Conservation (phyloP, 2,329 filamentous ascomycete genomes). For the Neurospora crassa region DNA sequence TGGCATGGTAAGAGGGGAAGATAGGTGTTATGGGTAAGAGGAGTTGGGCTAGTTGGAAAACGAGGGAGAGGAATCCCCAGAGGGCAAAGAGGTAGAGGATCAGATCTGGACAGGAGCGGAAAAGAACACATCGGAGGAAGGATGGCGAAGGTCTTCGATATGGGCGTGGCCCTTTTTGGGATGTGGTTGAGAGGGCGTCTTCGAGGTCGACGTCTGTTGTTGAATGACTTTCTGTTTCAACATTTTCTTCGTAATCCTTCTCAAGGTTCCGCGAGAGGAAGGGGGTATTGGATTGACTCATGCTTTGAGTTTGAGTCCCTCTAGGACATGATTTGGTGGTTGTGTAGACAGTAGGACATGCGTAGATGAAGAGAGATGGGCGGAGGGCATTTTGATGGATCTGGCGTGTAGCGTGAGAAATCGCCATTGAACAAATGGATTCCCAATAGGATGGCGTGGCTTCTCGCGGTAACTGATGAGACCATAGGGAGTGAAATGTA, state of each 20-base stretch:
- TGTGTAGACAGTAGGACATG: neutral
- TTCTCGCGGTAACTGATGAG: neutral
- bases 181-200: neutral
- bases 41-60: neutral
- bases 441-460: neutral
- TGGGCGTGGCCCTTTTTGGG: neutral
- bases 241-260: neutral
- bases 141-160: neutral
- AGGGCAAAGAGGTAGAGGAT: neutral
- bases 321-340: neutral
- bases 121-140: neutral
- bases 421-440: neutral
- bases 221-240: neutral
- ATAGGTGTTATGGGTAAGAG: neutral
- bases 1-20: neutral
- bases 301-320: neutral
- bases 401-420: neutral
- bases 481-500: neutral
- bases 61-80: slow-evolving; percentile 1
- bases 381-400: neutral
- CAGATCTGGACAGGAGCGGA: neutral
- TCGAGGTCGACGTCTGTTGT: neutral
- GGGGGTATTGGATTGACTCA: neutral
- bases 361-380: neutral
- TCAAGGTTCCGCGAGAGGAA: neutral